Evolutionary conservation across 2,329 filamentous ascomycete species (phyloP), one percentile per base, ranked within the genome.

Genomic region (Phoma sp.): DNA sequence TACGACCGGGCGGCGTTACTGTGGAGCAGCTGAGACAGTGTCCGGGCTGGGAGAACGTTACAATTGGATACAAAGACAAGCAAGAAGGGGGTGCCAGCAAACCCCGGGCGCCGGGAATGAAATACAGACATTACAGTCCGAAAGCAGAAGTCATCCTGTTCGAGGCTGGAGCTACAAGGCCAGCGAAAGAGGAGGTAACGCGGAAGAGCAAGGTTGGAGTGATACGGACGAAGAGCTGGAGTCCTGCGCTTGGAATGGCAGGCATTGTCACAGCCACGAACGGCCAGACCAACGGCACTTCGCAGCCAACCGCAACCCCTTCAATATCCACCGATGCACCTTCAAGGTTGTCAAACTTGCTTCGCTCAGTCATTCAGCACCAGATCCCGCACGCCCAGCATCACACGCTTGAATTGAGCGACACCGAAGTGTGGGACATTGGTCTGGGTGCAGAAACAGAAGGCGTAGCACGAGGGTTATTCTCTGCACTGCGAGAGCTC

Each of bases 121-220:
- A 99, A 77, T 99, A 99, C 74, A 91, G 95, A 71, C 95, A 99
- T 73, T 99, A 99, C 70, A 96, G 93, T 36, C 95, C 95, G 1
- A 91, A 88, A 73, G 96, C 95, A 1, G 86, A 83, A 38, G 93
- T 99, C 2, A 79, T 96, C 12, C 80, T 98, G 1, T 96, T 92
- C 70, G 91, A 96, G 72, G 76, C 84, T 25, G 80, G 77, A 1
- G 61, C 72, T 70, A 72, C 57, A 15, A 53, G 65, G 23, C 59
- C 76, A 18, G 60, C 63, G 57, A 4, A 36, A 2, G 64, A 69
- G 4, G 69, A 76, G 14, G 40, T 77, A 2, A 53, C 59, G 21
- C 62, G 57, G 1, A 68, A 69, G 28, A 53, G 67, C 21, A 68
- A 62, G 10, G 25, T 81, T n/a, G 80, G 80, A 0, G 54, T 81